Evolutionary conservation across 352 stramenopile genomes (phyloP).

Genomic region (Globisporangium lucens): DNA sequence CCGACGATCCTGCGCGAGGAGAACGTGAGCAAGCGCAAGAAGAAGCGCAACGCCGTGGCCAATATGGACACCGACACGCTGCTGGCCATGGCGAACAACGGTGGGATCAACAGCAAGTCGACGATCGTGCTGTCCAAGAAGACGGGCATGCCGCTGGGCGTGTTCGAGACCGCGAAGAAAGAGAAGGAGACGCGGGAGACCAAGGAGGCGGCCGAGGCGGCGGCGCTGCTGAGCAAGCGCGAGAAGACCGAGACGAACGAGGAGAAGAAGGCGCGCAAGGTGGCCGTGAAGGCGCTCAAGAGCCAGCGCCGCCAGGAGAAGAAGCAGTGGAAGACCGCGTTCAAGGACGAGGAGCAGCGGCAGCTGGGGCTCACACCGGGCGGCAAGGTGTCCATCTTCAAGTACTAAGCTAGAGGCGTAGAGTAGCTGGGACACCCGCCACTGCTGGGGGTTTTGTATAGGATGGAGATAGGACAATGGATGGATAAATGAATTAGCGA

Average conservation of each 20-base stretch:
- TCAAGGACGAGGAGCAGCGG: constrained; percentile 90
- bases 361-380: constrained; percentile 57
- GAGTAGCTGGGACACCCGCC: no score
- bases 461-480: no score
- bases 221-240: constrained; percentile 28
- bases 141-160: constrained; percentile 93
- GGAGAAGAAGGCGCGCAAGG: constrained; percentile 92
- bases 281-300: constrained; percentile 90
- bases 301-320: constrained; percentile 91
- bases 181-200: constrained; percentile 19
- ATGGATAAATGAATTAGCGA: no score
- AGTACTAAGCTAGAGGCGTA: constrained; percentile 39
- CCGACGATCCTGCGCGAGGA: constrained; percentile 89
- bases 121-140: constrained; percentile 93
- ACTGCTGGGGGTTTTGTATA: no score
- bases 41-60: constrained; percentile 48
- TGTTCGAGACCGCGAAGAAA: constrained; percentile 59
- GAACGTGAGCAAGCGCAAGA: constrained; percentile 55
- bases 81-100: constrained; percentile 17
- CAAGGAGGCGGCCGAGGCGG: constrained; percentile 11
- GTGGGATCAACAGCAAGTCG: constrained; percentile 24
- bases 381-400: constrained; percentile 71
- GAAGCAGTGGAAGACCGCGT: constrained; percentile 93
- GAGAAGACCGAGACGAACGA: constrained; percentile 86
- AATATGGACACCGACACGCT: constrained; percentile 19